Base-by-base conservation (phyloP, 2,329 filamentous ascomycete genomes). In the Aspergillus piperis region DNA sequence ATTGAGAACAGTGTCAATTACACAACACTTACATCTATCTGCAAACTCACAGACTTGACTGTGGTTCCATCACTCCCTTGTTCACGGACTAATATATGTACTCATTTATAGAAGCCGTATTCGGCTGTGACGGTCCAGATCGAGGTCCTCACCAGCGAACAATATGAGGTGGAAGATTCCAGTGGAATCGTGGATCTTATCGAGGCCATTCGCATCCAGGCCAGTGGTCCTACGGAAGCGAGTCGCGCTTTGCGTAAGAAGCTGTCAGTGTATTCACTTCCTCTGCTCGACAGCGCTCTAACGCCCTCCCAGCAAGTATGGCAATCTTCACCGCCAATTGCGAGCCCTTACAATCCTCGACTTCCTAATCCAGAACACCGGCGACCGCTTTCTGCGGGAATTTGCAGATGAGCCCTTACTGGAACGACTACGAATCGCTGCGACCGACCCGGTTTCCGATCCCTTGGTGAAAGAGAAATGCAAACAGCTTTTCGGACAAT, bases 191-290 rank as follows among this genome's bases (percentile, higher is more conserved):
- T 94, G 42, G 93, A 98, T 70, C 86, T 99, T 23, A 91, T 98
- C 64, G 95, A 99, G 77, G 92, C 95, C 59, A 91, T 99, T 73
- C 90, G 90, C 66, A 87, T 99, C 61, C 95, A 99, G 77, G 84
- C 85, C 25, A 90, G 90, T 6, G 95, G 95, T 0, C 92, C 95
- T 1, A 85, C 87, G 11, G 95, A 99, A 81, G 93, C 93, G 61
- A 92, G 94, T 57, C 87, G 95, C 72, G 93, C 95, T 51, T 86
- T 99, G 69, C 88, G 95, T 62, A 99, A 99, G 85, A 98, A 98
- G 82, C 86, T 99, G 84, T 88, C 75, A 72, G 85, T 74, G 8
- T 30, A 52, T 8, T 25, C 21, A 2, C 27, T 30, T 3, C 13
- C 17, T 17, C 49, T 42, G 32, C 23, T 32, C 8, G 17, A 19